These are phyloP conservation scores for Lepraria neglecta DNA, from an alignment of 495 filamentous ascomycete genomes.

Conservation along the genomic window DNA sequence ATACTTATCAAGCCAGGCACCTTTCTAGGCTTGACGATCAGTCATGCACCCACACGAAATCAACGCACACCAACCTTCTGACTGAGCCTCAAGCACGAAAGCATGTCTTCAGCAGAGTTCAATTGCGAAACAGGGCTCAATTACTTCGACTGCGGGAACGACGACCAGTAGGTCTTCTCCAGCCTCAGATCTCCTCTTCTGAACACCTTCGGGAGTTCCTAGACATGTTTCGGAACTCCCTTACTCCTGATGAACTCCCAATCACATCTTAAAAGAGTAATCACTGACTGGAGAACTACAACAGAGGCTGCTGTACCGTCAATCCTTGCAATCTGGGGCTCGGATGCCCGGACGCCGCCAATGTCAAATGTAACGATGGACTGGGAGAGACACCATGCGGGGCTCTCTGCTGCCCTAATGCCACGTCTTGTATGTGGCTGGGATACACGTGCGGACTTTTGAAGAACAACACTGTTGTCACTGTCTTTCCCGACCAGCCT, in stretches of 20 bases:
- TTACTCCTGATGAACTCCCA: too few relatives aligned
- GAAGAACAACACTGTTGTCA: background rate
- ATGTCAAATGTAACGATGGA: background rate
- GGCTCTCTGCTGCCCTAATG: background rate
- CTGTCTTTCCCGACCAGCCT: background rate
- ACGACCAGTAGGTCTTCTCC: too few relatives aligned
- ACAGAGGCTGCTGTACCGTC: slow-evolving; percentile 14
- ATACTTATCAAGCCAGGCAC: too few relatives aligned
- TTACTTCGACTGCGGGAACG: background rate
- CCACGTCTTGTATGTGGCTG: background rate
- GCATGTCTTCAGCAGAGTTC: background rate
- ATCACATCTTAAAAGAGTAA: too few relatives aligned
- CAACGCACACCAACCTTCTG: too few relatives aligned
- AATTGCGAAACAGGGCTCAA: background rate
- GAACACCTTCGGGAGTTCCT: too few relatives aligned
- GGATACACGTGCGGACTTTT: background rate
- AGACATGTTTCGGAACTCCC: too few relatives aligned
- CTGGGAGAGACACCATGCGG: background rate
- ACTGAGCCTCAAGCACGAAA: background rate
- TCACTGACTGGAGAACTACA: too few relatives aligned
- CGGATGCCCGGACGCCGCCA: background rate
- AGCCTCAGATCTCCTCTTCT: too few relatives aligned
- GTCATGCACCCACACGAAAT: too few relatives aligned
- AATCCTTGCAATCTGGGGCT: background rate
- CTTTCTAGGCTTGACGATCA: too few relatives aligned